phyloP scores from a whole-genome alignment of 176 grass and related monocot genomes.

The Ampelocalamus luodianensis region DNA sequence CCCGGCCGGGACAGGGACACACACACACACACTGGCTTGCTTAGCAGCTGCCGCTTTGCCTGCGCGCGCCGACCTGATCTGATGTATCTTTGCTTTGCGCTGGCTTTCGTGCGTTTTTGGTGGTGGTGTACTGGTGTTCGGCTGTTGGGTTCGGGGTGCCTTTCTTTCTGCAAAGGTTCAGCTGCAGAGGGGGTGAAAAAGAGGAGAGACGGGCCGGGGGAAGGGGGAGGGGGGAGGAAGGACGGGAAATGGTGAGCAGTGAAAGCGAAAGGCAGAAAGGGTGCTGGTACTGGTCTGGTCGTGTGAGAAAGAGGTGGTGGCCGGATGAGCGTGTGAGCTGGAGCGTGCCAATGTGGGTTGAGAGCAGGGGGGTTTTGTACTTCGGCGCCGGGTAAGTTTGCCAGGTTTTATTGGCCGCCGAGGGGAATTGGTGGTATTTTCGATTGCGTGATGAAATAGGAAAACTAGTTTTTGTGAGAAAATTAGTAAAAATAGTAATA shows the following conservation, averaged over 20 bases:
- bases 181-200: slow-evolving; percentile 32
- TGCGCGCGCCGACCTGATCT: slow-evolving; percentile 32
- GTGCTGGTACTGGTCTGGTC: slow-evolving; percentile 44
- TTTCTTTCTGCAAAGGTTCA: slow-evolving; percentile 76
- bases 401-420: no score
- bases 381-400: no score
- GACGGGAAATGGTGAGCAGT: slow-evolving; percentile 71
- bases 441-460: no score
- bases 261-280: slow-evolving; percentile 78
- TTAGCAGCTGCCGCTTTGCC: neutral
- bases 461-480: no score
- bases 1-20: neutral
- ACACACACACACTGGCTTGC: neutral
- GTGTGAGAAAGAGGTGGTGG: neutral
- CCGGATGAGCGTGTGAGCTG: neutral
- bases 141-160: slow-evolving; percentile 37
- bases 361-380: no score
- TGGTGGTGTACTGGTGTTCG: slow-evolving; percentile 29
- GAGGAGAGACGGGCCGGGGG: slow-evolving; percentile 5
- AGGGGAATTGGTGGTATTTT: no score
- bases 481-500: no score
- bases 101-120: slow-evolving; percentile 48
- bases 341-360: no score
- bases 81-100: slow-evolving; percentile 29
- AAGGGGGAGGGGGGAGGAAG: neutral